Evolutionary conservation across 192 early-diverging fungal species (phyloP).

Genomic region (Helicostylum pulchrum): DNA sequence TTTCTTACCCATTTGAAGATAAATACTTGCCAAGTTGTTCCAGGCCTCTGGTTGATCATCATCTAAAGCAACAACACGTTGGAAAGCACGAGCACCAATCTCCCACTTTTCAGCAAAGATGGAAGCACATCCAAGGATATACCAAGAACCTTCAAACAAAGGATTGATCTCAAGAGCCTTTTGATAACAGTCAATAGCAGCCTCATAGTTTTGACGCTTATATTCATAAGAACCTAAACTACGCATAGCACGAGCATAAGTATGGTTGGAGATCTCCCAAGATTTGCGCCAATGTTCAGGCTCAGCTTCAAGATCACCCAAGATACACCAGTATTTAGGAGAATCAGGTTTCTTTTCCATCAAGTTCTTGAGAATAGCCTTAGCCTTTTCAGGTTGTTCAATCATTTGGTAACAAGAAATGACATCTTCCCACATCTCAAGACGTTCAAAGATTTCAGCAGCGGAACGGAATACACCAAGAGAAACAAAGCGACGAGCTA

Average conservation of each 20-base stretch:
- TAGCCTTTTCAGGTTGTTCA: slow-evolving; percentile 84
- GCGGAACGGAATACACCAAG: slow-evolving; percentile 89
- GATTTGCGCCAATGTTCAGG: slow-evolving; percentile 79
- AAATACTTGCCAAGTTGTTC: slow-evolving; percentile 91
- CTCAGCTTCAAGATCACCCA: slow-evolving; percentile 84
- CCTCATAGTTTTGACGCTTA: slow-evolving; percentile 57
- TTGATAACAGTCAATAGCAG: slow-evolving; percentile 71
- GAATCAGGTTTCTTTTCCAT: slow-evolving; percentile 58
- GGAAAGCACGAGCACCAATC: slow-evolving; percentile 70
- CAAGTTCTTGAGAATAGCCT: slow-evolving; percentile 67
- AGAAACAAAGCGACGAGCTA: slow-evolving; percentile 78
- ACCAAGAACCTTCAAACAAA: slow-evolving; percentile 95
- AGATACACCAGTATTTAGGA: slow-evolving; percentile 83
- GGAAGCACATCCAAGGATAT: slow-evolving; percentile 90
- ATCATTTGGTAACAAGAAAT: slow-evolving; percentile 85
- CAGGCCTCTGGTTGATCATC: slow-evolving; percentile 90
- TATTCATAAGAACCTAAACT: slow-evolving; percentile 83
- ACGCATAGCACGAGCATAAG: slow-evolving; percentile 93
- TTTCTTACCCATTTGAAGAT: slow-evolving; percentile 67
- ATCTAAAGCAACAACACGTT: slow-evolving; percentile 69
- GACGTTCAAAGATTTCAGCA: slow-evolving; percentile 89
- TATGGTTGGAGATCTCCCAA: slow-evolving; percentile 81
- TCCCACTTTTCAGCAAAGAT: slow-evolving; percentile 79
- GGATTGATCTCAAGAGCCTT: slow-evolving; percentile 90
- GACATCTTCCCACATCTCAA: slow-evolving; percentile 96